Percentiles rank a stretch among this genome's conserved stretches.
These are phyloP conservation scores for Triticum dicoccoides DNA, from an alignment of 176 grass and related monocot species.

Conservation along the genomic window DNA sequence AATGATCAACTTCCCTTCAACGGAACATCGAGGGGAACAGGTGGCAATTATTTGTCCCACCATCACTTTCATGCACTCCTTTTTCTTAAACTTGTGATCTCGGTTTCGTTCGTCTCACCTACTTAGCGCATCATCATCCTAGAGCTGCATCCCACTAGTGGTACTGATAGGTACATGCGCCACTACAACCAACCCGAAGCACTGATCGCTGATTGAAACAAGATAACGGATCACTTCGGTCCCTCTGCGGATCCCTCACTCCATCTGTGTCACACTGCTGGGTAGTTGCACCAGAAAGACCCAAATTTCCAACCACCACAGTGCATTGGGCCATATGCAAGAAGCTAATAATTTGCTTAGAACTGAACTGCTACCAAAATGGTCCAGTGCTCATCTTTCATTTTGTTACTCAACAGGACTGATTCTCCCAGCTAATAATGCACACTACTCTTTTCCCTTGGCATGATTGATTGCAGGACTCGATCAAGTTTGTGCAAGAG, in stretches of 20 bases:
- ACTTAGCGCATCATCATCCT: slow-evolving; percentile 3
- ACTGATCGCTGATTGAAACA: not conserved
- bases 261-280: not conserved
- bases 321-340: not conserved
- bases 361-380: not conserved
- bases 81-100: not conserved
- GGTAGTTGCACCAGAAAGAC: slow-evolving; percentile 18
- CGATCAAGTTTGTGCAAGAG: slow-evolving; percentile 92
- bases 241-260: not conserved
- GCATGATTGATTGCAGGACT: slow-evolving; percentile 54
- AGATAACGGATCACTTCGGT: not conserved
- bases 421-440: not conserved
- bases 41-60: slow-evolving; percentile 13
- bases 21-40: slow-evolving; percentile 20
- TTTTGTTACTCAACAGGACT: not conserved
- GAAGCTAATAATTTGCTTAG: slow-evolving; percentile 21
- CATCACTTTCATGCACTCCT: slow-evolving; percentile 6
- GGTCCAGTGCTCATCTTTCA: not conserved
- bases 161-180: not conserved
- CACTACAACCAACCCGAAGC: slow-evolving; percentile 9
- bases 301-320: slow-evolving; percentile 4
- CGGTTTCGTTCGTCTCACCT: not conserved
- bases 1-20: slow-evolving; percentile 2
- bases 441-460: not conserved
- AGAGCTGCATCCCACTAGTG: slow-evolving; percentile 25